phyloP scores from a whole-genome alignment of 2,329 filamentous ascomycete species.

The Aurifilum marmelostoma region DNA sequence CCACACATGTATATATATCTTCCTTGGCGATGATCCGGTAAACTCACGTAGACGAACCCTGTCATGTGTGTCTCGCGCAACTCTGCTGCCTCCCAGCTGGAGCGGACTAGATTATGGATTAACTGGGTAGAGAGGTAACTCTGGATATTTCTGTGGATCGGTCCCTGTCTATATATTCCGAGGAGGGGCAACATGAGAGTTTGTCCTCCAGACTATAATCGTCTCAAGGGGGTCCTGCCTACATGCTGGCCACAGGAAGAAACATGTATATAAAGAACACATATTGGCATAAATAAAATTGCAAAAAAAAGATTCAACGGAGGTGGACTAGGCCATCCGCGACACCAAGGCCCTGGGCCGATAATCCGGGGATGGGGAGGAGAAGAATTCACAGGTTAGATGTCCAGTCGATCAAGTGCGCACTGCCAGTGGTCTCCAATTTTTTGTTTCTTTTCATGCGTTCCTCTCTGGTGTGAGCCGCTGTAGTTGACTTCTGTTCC shows the following conservation, averaged over 20 bases:
- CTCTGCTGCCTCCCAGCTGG: not conserved
- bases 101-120: not conserved
- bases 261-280: not conserved
- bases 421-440: not conserved
- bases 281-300: not conserved
- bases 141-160: not conserved
- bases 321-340: not conserved
- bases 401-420: constrained; percentile 15
- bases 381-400: not conserved
- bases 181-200: not conserved
- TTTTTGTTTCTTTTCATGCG: not conserved
- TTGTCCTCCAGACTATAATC: not conserved
- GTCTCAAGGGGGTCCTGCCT: not conserved
- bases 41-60: not conserved
- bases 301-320: too few relatives aligned
- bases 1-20: not conserved
- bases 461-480: too few relatives aligned
- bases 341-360: not conserved
- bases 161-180: not conserved
- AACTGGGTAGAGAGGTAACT: not conserved
- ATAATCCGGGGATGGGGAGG: not conserved
- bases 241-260: not conserved
- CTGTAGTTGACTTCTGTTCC: too few relatives aligned
- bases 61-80: not conserved
- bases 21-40: not conserved